phyloP scores from a whole-genome alignment of 257 asterid genomes.

The Eustoma russellianum region DNA sequence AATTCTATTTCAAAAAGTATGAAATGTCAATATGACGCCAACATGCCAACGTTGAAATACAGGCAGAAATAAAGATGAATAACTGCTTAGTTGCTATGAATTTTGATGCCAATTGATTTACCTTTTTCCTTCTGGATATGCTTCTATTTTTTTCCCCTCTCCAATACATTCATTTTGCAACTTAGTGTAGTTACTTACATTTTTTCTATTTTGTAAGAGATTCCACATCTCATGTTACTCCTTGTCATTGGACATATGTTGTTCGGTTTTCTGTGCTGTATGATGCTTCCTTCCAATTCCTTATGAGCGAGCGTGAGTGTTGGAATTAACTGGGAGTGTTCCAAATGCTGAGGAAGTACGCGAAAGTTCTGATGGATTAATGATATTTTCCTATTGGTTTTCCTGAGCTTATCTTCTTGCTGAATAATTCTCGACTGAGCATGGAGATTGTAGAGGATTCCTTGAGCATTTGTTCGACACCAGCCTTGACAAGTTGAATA shows the following conservation, averaged over 20 bases:
- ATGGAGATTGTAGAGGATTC: conserved; percentile 43
- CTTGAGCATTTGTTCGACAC: conserved; percentile 34
- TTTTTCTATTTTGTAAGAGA: too few species aligned
- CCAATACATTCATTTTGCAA: too few species aligned
- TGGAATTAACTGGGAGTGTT: conserved; percentile 35
- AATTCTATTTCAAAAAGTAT: too few species aligned
- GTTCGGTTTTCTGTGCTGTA: conserved; percentile 30
- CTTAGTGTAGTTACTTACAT: too few species aligned
- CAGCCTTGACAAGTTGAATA: conserved; percentile 36
- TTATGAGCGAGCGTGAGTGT: conserved; percentile 54
- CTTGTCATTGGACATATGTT: conserved; percentile 30
- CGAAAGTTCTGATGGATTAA: background rate
- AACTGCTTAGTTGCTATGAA: too few species aligned
- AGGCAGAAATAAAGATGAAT: too few species aligned
- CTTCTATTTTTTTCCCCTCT: too few species aligned
- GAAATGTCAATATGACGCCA: too few species aligned
- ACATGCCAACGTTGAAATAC: too few species aligned
- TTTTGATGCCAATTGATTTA: too few species aligned
- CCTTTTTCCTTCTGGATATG: too few species aligned
- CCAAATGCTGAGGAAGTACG: conserved; percentile 40
- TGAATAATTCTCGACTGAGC: conserved; percentile 10
- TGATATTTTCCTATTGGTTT: background rate
- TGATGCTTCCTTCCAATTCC: conserved; percentile 49
- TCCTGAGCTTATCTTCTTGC: background rate
- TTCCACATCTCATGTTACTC: too few species aligned